A percentile compares a stretch with the other conserved stretches of the same genome.
Evolutionary conservation across 768 basidiomycete genomes (phyloP).

Genomic region (Dacryopinax spathularia): DNA sequence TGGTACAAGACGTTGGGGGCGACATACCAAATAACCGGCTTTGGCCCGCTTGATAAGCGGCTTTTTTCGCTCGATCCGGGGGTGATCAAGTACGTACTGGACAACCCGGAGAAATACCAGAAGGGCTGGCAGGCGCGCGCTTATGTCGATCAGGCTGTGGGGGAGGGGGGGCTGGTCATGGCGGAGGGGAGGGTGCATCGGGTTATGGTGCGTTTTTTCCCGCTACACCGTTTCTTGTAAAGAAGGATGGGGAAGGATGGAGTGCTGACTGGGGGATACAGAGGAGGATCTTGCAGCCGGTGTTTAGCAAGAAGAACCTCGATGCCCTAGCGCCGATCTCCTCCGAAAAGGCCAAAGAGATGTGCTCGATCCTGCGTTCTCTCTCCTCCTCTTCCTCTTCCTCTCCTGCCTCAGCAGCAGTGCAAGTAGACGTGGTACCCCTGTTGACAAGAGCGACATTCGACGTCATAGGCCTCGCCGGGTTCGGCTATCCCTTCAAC

Average conservation of each 20-base stretch:
- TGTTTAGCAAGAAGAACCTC: conserved; percentile 38
- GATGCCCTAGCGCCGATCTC: conserved; percentile 43
- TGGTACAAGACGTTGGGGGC: neutral
- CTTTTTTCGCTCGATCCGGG: conserved; percentile 68
- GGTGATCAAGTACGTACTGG: conserved; percentile 59
- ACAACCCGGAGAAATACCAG: conserved; percentile 50
- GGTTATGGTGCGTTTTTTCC: conserved; percentile 22
- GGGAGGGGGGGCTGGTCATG: conserved; percentile 33
- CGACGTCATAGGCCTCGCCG: conserved; percentile 62
- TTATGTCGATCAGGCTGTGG: conserved; percentile 63
- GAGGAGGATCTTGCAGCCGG: conserved; percentile 35
- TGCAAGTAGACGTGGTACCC: conserved; percentile 40
- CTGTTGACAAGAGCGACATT: conserved; percentile 57
- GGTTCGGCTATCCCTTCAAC: conserved; percentile 67
- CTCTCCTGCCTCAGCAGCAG: conserved; percentile 21
- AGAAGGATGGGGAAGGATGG: too few relatives aligned
- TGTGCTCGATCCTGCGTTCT: conserved; percentile 19
- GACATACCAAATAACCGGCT: neutral
- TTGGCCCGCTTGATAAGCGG: conserved; percentile 45
- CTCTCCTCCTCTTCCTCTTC: too few relatives aligned
- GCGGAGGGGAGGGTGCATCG: neutral
- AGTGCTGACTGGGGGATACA: neutral
- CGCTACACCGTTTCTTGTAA: conserved; percentile 69
- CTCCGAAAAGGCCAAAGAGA: conserved; percentile 41
- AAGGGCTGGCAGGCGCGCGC: conserved; percentile 72